These are phyloP conservation scores for Colletotrichum sp. DNA, from an alignment of 2,329 filamentous ascomycete genomes.

Conservation along the genomic window DNA sequence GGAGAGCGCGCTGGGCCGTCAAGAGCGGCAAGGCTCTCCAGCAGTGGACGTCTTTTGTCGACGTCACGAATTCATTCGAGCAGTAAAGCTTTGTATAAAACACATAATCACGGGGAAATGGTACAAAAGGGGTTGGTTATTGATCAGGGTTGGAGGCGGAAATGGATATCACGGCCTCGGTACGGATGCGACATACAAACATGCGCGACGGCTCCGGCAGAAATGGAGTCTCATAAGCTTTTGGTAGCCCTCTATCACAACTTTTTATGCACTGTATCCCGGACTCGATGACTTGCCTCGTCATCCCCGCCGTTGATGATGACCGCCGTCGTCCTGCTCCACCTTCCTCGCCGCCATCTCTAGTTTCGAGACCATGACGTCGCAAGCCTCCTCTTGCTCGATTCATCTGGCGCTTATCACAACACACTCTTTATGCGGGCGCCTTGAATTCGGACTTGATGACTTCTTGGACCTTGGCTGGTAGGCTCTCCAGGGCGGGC, in stretches of 20 bases:
- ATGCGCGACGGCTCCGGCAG: not conserved
- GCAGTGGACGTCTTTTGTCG: conserved; percentile 83
- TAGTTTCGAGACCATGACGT: not conserved
- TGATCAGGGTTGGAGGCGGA: not conserved
- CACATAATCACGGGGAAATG: not conserved
- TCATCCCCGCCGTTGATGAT: conserved; percentile 47
- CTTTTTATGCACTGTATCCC: conserved; percentile 15
- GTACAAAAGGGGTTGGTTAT: not conserved
- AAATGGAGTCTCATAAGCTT: conserved; percentile 16
- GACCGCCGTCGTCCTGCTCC: not conserved
- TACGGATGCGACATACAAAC: not conserved
- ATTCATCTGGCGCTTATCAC: not conserved
- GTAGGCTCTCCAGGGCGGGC: conserved; percentile 61
- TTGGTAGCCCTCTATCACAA: conserved; percentile 19
- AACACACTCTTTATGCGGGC: not conserved
- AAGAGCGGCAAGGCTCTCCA: conserved; percentile 85
- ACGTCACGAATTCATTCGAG: conserved; percentile 71
- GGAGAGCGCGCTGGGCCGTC: conserved; percentile 86
- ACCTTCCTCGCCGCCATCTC: not conserved
- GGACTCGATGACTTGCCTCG: conserved; percentile 37
- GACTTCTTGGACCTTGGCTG: conserved; percentile 70
- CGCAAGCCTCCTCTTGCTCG: not conserved
- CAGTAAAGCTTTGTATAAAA: not conserved
- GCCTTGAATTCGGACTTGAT: conserved; percentile 69
- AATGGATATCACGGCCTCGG: not conserved